These are phyloP conservation scores for Ceratocystiopsis minuta DNA, from an alignment of 2,329 filamentous ascomycete species.

Conservation along the genomic window DNA sequence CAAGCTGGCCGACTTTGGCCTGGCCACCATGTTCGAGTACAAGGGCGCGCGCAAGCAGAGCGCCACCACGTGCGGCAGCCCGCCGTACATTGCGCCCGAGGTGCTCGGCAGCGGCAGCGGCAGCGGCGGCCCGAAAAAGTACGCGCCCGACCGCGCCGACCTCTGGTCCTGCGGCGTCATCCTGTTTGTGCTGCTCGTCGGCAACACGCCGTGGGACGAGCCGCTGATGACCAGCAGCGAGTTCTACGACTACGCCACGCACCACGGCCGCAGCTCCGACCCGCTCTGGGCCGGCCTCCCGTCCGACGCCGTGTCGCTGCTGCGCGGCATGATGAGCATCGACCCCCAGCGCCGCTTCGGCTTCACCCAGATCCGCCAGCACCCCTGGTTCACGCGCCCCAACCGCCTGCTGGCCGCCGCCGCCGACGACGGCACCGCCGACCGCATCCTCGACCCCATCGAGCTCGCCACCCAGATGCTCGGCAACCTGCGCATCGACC, in stretches of 20 bases:
- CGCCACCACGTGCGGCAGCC: constrained; percentile 82
- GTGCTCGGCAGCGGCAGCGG: constrained; percentile 37
- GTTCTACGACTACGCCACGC: constrained; percentile 70
- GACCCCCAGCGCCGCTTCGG: constrained; percentile 59
- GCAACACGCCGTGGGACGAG: constrained; percentile 96
- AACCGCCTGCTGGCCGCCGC: constrained; percentile 61
- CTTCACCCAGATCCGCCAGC: constrained; percentile 71
- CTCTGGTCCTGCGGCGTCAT: constrained; percentile 98
- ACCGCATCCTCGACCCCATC: constrained; percentile 60
- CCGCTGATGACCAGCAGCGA: constrained; percentile 71
- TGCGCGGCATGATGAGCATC: constrained; percentile 85
- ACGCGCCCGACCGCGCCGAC: constrained; percentile 66
- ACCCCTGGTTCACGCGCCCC: constrained; percentile 81
- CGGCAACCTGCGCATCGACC: constrained; percentile 76
- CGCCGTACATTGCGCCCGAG: constrained; percentile 93
- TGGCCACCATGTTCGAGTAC: constrained; percentile 85
- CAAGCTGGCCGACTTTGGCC: constrained; percentile 92
- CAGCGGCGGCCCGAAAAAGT: constrained; percentile 33
- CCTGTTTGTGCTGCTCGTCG: constrained; percentile 85
- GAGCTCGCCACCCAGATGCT: constrained; percentile 89
- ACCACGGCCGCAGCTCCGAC: constrained; percentile 65
- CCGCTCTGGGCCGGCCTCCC: constrained; percentile 73
- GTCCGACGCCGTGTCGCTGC: constrained; percentile 53
- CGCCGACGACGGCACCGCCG: constrained; percentile 16
- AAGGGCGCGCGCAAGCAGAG: constrained; percentile 68